phyloP scores from a whole-genome alignment of 2,329 filamentous ascomycete species.

The Cryphonectria parasitica region DNA sequence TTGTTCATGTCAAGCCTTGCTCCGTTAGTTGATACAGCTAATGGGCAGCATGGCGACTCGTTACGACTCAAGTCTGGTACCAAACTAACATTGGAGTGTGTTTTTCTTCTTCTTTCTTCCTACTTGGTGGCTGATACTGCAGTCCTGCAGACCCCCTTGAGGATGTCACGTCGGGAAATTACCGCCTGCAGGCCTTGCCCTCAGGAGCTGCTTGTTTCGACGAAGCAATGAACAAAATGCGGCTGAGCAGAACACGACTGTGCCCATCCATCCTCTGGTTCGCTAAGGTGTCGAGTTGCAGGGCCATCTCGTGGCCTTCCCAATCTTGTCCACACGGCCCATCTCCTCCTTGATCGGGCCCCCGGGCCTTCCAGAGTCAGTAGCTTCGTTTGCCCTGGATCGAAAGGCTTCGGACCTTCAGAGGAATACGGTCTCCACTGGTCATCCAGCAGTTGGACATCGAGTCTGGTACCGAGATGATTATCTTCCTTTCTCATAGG shows the following conservation, averaged over 20 bases:
- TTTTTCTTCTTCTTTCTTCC: background rate
- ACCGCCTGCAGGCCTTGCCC: background rate
- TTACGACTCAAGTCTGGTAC: background rate
- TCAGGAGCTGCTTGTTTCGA: background rate
- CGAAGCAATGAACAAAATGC: background rate
- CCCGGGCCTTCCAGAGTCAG: background rate
- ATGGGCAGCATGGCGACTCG: constrained; percentile 7
- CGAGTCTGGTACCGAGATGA: constrained; percentile 11
- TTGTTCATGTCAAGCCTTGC: background rate
- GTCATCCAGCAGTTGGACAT: background rate
- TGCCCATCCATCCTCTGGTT: background rate
- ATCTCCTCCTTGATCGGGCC: background rate
- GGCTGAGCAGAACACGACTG: background rate
- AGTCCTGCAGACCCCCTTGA: background rate
- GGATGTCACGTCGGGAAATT: background rate
- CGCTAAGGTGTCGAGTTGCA: constrained; percentile 3
- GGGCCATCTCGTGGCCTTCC: constrained; percentile 24
- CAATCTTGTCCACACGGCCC: background rate
- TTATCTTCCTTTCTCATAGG: background rate
- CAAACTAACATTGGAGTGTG: background rate
- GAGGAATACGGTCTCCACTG: background rate
- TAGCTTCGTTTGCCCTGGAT: background rate
- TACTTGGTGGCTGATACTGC: constrained; percentile 1
- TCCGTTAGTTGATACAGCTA: background rate
- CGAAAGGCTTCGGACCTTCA: constrained; percentile 12